Conservation (phyloP, 2,329 filamentous ascomycete genomes). For the Monosporascus sp. region DNA sequence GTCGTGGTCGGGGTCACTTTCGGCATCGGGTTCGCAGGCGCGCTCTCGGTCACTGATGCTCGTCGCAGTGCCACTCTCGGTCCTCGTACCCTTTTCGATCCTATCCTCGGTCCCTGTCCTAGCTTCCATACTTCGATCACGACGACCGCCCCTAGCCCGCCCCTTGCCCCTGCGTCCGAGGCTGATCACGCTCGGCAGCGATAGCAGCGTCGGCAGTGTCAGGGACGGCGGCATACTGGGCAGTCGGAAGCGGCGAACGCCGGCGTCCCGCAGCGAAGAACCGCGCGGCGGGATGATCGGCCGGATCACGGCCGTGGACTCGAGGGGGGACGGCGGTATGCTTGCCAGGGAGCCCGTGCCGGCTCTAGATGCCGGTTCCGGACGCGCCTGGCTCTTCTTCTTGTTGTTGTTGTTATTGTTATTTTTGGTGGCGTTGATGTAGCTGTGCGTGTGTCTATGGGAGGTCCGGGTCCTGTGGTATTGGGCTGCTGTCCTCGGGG, state of each 20-base stretch:
- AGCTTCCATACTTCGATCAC: no score
- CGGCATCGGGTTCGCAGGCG: neutral
- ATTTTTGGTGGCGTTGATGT: neutral
- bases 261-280: conserved; percentile 12
- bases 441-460: neutral
- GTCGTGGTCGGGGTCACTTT: neutral
- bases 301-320: conserved; percentile 2
- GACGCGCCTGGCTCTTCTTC: neutral
- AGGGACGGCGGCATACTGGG: conserved; percentile 6
- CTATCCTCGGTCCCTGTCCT: neutral
- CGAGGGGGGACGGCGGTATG: neutral
- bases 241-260: conserved; percentile 6
- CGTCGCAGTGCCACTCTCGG: neutral
- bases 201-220: conserved; percentile 7
- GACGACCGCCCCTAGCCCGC: neutral
- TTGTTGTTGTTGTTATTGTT: neutral
- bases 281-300: conserved; percentile 15
- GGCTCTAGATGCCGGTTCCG: neutral
- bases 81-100: neutral
- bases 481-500: neutral
- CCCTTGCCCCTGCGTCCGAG: neutral
- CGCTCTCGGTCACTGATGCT: neutral
- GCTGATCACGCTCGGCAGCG: neutral
- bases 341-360: neutral
- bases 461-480: neutral